Evolutionary conservation across 2,329 filamentous ascomycete species (phyloP), one percentile per base, ranked within the genome.

Genomic region (Sclerotinia borealis): DNA sequence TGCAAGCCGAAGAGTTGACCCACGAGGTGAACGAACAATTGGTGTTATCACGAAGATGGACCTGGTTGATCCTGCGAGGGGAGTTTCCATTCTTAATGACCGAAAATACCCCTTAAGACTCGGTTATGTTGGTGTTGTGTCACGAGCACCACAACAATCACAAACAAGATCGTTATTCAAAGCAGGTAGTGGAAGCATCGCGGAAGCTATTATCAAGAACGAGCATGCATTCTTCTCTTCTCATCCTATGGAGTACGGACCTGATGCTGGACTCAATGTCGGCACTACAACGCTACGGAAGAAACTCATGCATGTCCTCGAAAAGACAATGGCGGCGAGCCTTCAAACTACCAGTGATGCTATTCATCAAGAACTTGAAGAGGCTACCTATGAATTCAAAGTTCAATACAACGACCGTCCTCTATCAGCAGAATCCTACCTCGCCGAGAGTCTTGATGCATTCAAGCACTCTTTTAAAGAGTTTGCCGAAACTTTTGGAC

Each of bases 1-100:
- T 70, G 92, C 95, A 22, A 96, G 93, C 69, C 85, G 95, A 67
- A 85, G 93, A 69, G 93, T 98, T 34, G 95, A 99, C 72, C 95
- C 95, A 1, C 84, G 95, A 65, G 95, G 95, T 61, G 95, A 99
- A 77, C 85, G 95, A 66, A 99, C 95, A 0, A 99, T 99, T 73
- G 95, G 95, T 50, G 95, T 99, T n/a, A 88, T 99, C 48, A 99
- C 95, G 3, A 99, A 99, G 79, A 97, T 99, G 93, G 95, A 99
- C 72, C 82, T 99, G 27, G 93, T 99, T 9, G 93, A 98, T 69
- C 83, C 95, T 3, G 79, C 81, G 9, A 86, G 93, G 64, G 95
- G 93, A 36, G 83, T 85, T 17, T 82, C 85, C 41, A 91, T 99
- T 37, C 80, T 99, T 25, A 87, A 83, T 31, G 93, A 99, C 75